phyloP scores from a whole-genome alignment of 371 early-diverging fungal species.

The Mucor sp. region DNA sequence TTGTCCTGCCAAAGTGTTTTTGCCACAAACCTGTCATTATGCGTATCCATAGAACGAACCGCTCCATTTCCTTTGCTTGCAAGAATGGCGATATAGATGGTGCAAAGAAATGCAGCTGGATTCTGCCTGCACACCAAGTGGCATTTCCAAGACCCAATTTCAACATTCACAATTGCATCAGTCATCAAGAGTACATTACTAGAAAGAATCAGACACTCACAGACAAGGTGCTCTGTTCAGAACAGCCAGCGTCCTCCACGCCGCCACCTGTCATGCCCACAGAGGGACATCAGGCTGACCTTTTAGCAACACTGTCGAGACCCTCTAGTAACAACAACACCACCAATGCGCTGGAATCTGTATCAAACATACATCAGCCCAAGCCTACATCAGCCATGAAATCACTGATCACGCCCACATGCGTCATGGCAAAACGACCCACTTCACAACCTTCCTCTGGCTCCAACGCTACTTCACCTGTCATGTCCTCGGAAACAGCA shows the following conservation, averaged over 20 bases:
- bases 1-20: conserved; percentile 28
- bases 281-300: neutral
- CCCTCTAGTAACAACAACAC: neutral
- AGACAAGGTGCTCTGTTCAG: neutral
- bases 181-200: neutral
- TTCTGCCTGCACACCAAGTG: conserved; percentile 28
- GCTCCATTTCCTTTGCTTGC: conserved; percentile 30
- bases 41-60: neutral
- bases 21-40: conserved; percentile 25
- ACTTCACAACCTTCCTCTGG: neutral
- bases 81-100: conserved; percentile 29
- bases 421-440: neutral
- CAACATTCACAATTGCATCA: conserved; percentile 4
- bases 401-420: neutral
- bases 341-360: neutral
- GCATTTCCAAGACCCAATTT: conserved; percentile 24
- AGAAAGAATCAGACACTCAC: neutral
- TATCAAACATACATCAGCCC: neutral
- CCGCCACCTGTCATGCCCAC: no score
- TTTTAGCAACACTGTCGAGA: neutral
- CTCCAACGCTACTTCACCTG: neutral
- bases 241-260: neutral
- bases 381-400: neutral
- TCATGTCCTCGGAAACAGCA: neutral
- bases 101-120: conserved; percentile 36